Conservation (phyloP, 2,329 filamentous ascomycete species). For the Cladophialophora immunda region DNA sequence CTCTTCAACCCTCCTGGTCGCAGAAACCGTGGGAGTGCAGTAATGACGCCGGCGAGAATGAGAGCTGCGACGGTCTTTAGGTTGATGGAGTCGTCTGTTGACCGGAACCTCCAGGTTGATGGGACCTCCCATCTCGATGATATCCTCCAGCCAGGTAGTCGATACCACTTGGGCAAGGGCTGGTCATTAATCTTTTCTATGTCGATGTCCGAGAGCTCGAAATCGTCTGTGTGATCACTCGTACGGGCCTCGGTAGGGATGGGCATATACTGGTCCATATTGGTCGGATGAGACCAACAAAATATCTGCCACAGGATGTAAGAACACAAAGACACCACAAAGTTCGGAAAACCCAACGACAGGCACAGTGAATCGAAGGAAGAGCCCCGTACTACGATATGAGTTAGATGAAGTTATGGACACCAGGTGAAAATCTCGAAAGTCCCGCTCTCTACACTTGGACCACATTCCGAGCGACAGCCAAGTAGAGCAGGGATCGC, state of each 20-base stretch:
- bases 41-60: slow-evolving; percentile 16
- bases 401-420: background rate
- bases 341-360: background rate
- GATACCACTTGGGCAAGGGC: slow-evolving; percentile 27
- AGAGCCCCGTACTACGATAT: background rate
- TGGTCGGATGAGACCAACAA: background rate
- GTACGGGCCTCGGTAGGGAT: background rate
- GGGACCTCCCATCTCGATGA: background rate
- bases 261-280: slow-evolving; percentile 18
- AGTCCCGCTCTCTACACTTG: background rate
- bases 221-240: background rate
- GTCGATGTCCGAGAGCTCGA: slow-evolving; percentile 17
- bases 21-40: slow-evolving; percentile 25
- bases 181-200: slow-evolving; percentile 24
- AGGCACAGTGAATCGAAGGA: background rate
- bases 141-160: slow-evolving; percentile 18
- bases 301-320: background rate
- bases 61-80: slow-evolving; percentile 15
- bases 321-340: background rate
- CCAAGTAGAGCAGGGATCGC: background rate
- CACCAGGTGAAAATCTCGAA: background rate
- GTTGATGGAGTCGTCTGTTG: slow-evolving; percentile 8
- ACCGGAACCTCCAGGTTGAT: slow-evolving; percentile 6
- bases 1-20: slow-evolving; percentile 20
- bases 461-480: background rate